Conservation (phyloP, 1,139 yeast species). For the Martiniozyma asiatica region DNA sequence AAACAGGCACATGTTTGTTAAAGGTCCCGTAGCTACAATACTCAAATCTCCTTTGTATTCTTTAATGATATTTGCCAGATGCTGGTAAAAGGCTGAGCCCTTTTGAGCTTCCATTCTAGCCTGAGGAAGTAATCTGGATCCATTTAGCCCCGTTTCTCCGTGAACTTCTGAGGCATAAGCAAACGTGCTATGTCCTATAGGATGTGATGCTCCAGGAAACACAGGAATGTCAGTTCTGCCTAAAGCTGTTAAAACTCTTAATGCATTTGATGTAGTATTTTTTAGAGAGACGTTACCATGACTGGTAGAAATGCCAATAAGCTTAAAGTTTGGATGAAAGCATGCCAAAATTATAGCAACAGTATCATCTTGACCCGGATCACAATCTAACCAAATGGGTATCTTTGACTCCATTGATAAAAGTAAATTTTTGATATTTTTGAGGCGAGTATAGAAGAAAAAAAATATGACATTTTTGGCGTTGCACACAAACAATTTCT, state of each 20-base stretch:
- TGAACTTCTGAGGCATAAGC: constrained; percentile 40
- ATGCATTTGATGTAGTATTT: constrained; percentile 59
- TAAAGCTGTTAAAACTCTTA: constrained; percentile 52
- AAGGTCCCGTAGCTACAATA: constrained; percentile 58
- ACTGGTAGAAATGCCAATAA: constrained; percentile 70
- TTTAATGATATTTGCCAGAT: constrained; percentile 40
- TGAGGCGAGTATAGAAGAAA: no score
- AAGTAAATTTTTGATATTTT: no score
- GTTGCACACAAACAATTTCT: no score
- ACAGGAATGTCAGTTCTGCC: constrained; percentile 44
- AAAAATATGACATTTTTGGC: no score
- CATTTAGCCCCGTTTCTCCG: constrained; percentile 68
- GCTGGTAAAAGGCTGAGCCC: constrained; percentile 37
- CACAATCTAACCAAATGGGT: constrained; percentile 86
- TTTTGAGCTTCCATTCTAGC: constrained; percentile 28
- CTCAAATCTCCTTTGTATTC: constrained; percentile 35
- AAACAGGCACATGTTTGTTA: constrained; percentile 55
- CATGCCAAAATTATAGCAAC: constrained; percentile 59
- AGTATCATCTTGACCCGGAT: constrained; percentile 87
- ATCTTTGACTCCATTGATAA: no score
- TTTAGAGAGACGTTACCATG: constrained; percentile 68
- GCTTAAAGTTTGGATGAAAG: constrained; percentile 43
- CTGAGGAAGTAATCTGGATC: constrained; percentile 44
- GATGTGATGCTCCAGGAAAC: constrained; percentile 50
- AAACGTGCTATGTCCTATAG: constrained; percentile 45